Evolutionary conservation across 495 filamentous ascomycete genomes (phyloP), one percentile per base, ranked within the genome.

Genomic region (Trichoderma asperelloides): DNA sequence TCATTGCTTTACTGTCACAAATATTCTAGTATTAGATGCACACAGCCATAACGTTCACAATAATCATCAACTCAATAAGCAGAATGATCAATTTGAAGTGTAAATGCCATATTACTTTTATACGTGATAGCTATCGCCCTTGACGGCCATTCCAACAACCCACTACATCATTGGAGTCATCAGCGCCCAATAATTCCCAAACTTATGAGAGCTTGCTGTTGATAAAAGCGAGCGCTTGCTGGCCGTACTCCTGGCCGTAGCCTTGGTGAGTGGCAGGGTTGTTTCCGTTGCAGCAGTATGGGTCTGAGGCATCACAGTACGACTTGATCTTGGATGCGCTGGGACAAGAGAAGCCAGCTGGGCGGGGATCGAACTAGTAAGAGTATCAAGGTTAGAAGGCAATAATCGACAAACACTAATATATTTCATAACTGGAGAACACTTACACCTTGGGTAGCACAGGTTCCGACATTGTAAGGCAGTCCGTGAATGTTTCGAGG

Each of bases 261-360:
- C 82, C 79, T 72, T 88, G 82, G 73, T 89, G 87, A 13, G 80
- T 81, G 66, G 81, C 79, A 6, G 78, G 78, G 71, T 88, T 78
- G 72, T 78, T 87, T 65, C 87, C 86, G 65, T 82, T 87, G 78
- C 86, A 88, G 80, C 86, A 89, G 75, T 86, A 88, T 0, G 86
- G 86, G 70, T 88, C 86, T 1, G 81, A 68, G 18, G 83, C 75
- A 75, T 89, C 86, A 73, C 86, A 89, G 78, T 88, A 89, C 7
- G 83, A 86, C 72, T 88, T 73, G 71, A 89, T 84, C 70, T 83
- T 86, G 67, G 51, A 66, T 18, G 79, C 84, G 16, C 79, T 78
- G 1, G 84, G 78, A 78, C 86, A 88, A 63, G 69, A 73, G 71
- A 84, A 88, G 47, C 85, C 86, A 18, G 77, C 72, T 0, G 84